Evolutionary conservation across 768 basidiomycete species (phyloP).

Genomic region (Thelephora ganbajun): DNA sequence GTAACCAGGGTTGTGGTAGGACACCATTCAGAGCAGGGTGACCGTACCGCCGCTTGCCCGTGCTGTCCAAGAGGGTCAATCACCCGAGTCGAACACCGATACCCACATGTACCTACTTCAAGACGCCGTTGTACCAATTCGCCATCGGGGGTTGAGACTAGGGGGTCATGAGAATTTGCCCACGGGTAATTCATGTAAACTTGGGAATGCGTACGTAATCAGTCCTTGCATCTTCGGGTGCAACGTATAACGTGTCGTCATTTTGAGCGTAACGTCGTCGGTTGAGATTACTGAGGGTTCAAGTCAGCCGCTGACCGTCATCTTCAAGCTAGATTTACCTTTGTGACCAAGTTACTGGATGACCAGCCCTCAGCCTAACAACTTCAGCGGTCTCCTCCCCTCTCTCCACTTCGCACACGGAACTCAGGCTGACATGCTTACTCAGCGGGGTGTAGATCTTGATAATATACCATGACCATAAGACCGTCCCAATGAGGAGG

Average conservation of each 20-base stretch:
- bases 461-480: conserved; percentile 74
- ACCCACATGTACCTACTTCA: conserved; percentile 44
- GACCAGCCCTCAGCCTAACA: conserved; percentile 57
- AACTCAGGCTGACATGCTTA: conserved; percentile 73
- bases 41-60: conserved; percentile 88
- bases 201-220: conserved; percentile 49
- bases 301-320: neutral
- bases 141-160: conserved; percentile 96
- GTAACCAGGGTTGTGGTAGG: conserved; percentile 90
- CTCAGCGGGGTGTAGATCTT: conserved; percentile 57
- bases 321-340: conserved; percentile 33
- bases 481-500: conserved; percentile 56
- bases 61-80: conserved; percentile 29
- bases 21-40: conserved; percentile 93
- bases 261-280: conserved; percentile 83
- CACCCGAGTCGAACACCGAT: neutral
- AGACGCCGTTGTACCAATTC: conserved; percentile 84
- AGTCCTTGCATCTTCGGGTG: conserved; percentile 85
- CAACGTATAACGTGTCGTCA: conserved; percentile 90
- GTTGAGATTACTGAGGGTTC: conserved; percentile 52
- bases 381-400: conserved; percentile 81
- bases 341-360: conserved; percentile 82
- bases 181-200: neutral
- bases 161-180: conserved; percentile 7
- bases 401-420: conserved; percentile 78